Percentiles rank a stretch among this genome's conserved stretches.
Conservation (phyloP, 2,329 filamentous ascomycete species). For the Sarocladium strictum region DNA sequence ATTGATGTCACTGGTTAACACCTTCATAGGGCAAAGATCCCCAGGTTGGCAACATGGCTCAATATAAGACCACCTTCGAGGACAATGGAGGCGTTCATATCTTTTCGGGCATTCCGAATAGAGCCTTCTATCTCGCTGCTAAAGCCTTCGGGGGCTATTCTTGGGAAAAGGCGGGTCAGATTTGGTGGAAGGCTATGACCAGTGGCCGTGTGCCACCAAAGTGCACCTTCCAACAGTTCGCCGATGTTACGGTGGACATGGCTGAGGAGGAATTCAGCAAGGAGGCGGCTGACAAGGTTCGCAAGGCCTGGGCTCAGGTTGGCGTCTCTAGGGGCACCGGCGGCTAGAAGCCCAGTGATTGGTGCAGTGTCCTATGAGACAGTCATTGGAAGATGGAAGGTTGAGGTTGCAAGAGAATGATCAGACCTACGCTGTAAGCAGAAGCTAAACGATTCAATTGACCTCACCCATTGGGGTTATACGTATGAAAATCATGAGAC, state of each 20-base stretch:
- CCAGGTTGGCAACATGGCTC: constrained; percentile 41
- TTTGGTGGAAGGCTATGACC: constrained; percentile 46
- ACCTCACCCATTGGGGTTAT: not conserved
- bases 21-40: constrained; percentile 43
- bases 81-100: constrained; percentile 51
- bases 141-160: constrained; percentile 44
- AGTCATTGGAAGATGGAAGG: not conserved
- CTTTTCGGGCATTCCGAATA: constrained; percentile 52
- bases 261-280: constrained; percentile 37
- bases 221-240: constrained; percentile 43
- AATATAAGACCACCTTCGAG: constrained; percentile 31
- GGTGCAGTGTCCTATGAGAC: constrained; percentile 15
- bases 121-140: constrained; percentile 46
- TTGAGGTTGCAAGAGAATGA: not conserved
- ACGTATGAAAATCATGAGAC: too few species aligned
- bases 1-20: not conserved
- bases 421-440: not conserved
- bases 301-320: constrained; percentile 42
- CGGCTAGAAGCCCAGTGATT: constrained; percentile 6
- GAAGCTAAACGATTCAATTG: too few species aligned
- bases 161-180: constrained; percentile 47
- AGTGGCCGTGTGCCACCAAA: constrained; percentile 33
- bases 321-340: constrained; percentile 27
- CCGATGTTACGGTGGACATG: constrained; percentile 40
- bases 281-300: constrained; percentile 36